phyloP scores from a whole-genome alignment of 148 eudicot species.

The Pharnaceum exiguum region DNA sequence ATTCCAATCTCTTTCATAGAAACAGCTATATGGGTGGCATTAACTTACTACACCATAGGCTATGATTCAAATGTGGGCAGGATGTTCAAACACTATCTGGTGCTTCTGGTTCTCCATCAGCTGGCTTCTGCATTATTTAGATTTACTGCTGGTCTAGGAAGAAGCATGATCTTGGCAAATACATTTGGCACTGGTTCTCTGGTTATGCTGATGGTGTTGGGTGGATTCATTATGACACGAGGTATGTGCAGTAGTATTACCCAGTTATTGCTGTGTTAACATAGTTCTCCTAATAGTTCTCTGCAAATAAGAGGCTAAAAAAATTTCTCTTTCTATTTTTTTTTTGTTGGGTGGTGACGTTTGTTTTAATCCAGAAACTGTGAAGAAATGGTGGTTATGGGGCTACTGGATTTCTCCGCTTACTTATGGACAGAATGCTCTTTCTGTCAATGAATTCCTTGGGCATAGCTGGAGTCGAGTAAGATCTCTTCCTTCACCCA shows the following conservation, averaged over 20 bases:
- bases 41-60: constrained; percentile 73
- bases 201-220: constrained; percentile 54
- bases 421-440: constrained; percentile 60
- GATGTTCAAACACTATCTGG: constrained; percentile 53
- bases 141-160: constrained; percentile 62
- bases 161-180: constrained; percentile 71
- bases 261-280: no score
- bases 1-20: constrained; percentile 65
- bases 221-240: constrained; percentile 73
- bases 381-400: constrained; percentile 73
- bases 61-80: constrained; percentile 63
- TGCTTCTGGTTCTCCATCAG: constrained; percentile 54
- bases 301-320: not conserved
- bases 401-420: constrained; percentile 68
- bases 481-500: constrained; percentile 15
- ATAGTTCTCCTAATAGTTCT: no score
- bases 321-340: not conserved
- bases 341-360: constrained; percentile 22
- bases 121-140: constrained; percentile 73
- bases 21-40: constrained; percentile 51
- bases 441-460: constrained; percentile 65
- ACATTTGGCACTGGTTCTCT: constrained; percentile 73
- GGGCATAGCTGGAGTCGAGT: constrained; percentile 66
- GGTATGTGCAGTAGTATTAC: constrained; percentile 23
- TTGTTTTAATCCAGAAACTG: constrained; percentile 29